Evolutionary conservation across 1,284 basidiomycete genomes (phyloP).

Genomic region (Coniferiporia weirii): DNA sequence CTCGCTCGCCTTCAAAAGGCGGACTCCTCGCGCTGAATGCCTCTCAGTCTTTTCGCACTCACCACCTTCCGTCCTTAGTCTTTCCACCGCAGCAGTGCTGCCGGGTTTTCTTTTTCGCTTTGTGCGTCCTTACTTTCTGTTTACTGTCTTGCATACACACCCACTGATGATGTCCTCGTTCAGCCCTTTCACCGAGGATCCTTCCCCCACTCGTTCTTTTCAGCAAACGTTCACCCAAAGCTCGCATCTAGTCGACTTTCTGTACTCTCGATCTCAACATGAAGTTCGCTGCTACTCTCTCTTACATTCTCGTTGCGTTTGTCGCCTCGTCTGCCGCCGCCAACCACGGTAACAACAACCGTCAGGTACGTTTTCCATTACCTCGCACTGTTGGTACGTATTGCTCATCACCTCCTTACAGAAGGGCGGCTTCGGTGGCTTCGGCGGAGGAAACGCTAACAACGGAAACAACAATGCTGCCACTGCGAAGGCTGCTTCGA

Average conservation of each 20-base stretch:
- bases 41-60: constrained; percentile 21
- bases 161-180: background rate
- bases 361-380: background rate
- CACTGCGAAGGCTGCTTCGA: constrained; percentile 18
- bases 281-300: constrained; percentile 44
- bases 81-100: constrained; percentile 36
- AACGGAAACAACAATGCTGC: constrained; percentile 11
- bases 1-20: constrained; percentile 19
- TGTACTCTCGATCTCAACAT: constrained; percentile 31
- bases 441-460: constrained; percentile 15
- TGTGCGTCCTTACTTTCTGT: constrained; percentile 23
- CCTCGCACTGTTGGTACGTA: background rate
- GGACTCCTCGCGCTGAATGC: constrained; percentile 15
- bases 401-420: background rate
- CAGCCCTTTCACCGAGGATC: constrained; percentile 25
- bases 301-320: constrained; percentile 39
- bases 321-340: constrained; percentile 26
- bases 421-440: constrained; percentile 23
- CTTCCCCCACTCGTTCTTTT: constrained; percentile 34
- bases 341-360: background rate
- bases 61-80: constrained; percentile 19
- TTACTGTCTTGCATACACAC: background rate
- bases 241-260: constrained; percentile 28
- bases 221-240: constrained; percentile 30
- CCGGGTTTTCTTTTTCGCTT: constrained; percentile 24